These are phyloP conservation scores for Phalaenopsis aphrodite DNA, from an alignment of 106 monocot genomes.

Conservation along the genomic window DNA sequence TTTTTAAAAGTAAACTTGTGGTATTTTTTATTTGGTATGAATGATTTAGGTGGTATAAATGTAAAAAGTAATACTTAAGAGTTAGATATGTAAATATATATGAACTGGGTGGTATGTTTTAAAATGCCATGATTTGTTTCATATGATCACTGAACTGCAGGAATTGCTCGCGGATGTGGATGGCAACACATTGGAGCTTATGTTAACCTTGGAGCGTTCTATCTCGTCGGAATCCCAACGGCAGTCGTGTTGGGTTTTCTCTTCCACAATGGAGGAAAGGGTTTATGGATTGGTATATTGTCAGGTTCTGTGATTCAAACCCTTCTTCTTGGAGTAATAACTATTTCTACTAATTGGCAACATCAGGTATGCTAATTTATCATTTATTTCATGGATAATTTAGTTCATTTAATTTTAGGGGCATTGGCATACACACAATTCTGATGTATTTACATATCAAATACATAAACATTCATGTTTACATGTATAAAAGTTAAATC, in stretches of 20 bases:
- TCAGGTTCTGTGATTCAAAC: constrained; percentile 31
- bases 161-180: constrained; percentile 47
- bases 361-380: constrained; percentile 35
- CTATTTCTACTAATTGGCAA: constrained; percentile 73
- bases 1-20: no score
- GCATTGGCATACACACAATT: neutral
- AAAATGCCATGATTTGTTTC: no score
- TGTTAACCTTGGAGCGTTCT: constrained; percentile 43
- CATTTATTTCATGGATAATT: neutral
- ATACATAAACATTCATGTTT: neutral
- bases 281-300: constrained; percentile 50
- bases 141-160: constrained; percentile 7
- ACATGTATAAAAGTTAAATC: no score
- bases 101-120: no score
- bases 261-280: constrained; percentile 27
- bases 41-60: no score
- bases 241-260: constrained; percentile 25
- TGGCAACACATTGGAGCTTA: constrained; percentile 57
- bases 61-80: no score
- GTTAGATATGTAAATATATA: no score
- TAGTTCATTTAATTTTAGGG: constrained; percentile 8
- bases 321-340: constrained; percentile 31
- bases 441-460: no score
- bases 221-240: constrained; percentile 39
- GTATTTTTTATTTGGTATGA: no score